phyloP scores from a whole-genome alignment of 2,329 filamentous ascomycete species.

The Fusarium incarnatum region DNA sequence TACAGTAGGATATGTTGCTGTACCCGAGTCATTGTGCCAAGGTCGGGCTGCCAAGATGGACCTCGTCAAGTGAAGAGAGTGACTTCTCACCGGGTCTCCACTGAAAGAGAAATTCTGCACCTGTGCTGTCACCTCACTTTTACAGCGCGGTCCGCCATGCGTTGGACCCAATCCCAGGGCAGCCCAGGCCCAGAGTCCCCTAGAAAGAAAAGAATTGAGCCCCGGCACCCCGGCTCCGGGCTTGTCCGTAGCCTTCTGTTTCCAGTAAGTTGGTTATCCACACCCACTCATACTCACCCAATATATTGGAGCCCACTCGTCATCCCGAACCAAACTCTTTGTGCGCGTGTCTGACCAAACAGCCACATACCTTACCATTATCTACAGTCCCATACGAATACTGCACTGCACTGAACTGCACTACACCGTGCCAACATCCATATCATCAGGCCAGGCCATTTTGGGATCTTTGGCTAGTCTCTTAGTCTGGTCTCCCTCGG shows the following conservation, averaged over 20 bases:
- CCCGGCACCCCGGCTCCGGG: conserved; percentile 18
- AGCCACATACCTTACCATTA: conserved; percentile 12
- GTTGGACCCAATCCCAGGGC: not conserved
- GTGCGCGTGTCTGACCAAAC: conserved; percentile 34
- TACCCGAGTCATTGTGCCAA: conserved; percentile 29
- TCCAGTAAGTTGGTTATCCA: conserved; percentile 17
- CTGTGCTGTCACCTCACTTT: conserved; percentile 1
- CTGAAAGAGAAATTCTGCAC: conserved; percentile 28
- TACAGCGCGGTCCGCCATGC: conserved; percentile 26
- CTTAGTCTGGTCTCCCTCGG: conserved; percentile 46
- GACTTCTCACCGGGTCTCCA: conserved; percentile 22
- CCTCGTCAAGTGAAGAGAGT: conserved; percentile 15
- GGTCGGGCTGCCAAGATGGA: conserved; percentile 5
- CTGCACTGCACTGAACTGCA: not conserved
- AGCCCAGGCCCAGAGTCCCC: conserved; percentile 1
- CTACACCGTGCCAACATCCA: not conserved
- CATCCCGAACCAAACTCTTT: conserved; percentile 38
- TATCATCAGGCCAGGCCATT: conserved; percentile 21
- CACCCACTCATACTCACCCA: conserved; percentile 25
- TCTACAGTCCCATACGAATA: conserved; percentile 9
- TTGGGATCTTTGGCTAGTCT: conserved; percentile 27
- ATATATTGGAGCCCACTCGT: conserved; percentile 16
- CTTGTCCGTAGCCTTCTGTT: conserved; percentile 15
- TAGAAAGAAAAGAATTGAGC: conserved; percentile 8
- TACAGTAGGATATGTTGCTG: conserved; percentile 5